Evolutionary conservation across 2,329 filamentous ascomycete species (phyloP).

Genomic region (Beauveria scarabaeidicola): DNA sequence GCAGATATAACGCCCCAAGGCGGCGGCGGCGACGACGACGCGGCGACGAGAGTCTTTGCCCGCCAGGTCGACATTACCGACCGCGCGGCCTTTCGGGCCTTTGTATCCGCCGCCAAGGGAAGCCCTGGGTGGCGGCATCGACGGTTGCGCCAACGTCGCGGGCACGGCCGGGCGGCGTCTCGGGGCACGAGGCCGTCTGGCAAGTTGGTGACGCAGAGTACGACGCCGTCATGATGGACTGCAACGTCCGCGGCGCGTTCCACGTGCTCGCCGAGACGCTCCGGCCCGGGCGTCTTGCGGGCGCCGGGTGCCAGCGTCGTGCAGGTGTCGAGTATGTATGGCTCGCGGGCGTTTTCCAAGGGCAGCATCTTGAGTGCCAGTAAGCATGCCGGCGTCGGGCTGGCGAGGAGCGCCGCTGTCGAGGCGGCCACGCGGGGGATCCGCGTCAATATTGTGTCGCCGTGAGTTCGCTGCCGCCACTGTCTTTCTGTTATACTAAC

Average conservation of each 20-base stretch:
- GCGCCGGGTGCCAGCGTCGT: neutral
- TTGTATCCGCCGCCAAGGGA: neutral
- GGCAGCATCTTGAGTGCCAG: neutral
- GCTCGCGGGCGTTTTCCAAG: neutral
- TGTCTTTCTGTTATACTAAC: neutral
- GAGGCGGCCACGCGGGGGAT: neutral
- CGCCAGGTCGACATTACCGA: neutral
- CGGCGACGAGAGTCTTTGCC: neutral
- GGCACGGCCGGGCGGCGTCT: neutral
- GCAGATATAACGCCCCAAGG: neutral
- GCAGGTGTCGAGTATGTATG: neutral
- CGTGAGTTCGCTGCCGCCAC: neutral
- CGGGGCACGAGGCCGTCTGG: neutral
- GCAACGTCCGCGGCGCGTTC: neutral
- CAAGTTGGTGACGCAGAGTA: neutral
- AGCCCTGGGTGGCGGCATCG: neutral
- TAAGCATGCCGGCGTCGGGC: neutral
- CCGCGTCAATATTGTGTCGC: neutral
- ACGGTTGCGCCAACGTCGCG: neutral
- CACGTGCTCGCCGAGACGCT: neutral
- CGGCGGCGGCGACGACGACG: no score
- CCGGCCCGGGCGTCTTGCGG: neutral
- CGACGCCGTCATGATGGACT: neutral
- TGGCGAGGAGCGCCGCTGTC: neutral
- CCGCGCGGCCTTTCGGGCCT: neutral